Evolutionary conservation across 2,329 filamentous ascomycete genomes (phyloP).

Genomic region (Pleoardoris graminearum): DNA sequence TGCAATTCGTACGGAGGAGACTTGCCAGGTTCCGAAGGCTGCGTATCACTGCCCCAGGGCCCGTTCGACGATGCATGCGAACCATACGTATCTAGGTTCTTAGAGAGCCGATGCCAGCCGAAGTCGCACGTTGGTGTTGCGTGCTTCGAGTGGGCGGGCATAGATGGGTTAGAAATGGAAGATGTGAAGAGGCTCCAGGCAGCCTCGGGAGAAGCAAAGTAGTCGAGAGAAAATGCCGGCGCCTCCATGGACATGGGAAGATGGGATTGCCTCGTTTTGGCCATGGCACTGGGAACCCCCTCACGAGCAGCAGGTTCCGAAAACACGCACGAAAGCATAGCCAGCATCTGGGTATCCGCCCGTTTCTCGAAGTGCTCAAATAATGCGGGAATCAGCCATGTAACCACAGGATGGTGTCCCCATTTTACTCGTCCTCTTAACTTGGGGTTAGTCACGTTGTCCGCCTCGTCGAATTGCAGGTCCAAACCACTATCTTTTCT

Average conservation of each 20-base stretch:
- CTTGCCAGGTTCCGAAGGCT: constrained; percentile 47
- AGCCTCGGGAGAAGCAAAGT: constrained; percentile 49
- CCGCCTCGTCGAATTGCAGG: constrained; percentile 51
- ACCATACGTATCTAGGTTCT: constrained; percentile 47
- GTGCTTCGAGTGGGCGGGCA: constrained; percentile 36
- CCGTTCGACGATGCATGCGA: constrained; percentile 57
- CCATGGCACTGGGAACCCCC: constrained; percentile 44
- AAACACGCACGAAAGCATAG: constrained; percentile 66
- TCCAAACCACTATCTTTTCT: constrained; percentile 55
- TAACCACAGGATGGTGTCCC: constrained; percentile 61
- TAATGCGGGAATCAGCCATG: constrained; percentile 60
- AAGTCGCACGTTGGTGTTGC: constrained; percentile 37
- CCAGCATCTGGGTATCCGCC: constrained; percentile 67
- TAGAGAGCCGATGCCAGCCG: constrained; percentile 35
- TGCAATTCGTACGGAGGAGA: not conserved
- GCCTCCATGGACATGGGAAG: constrained; percentile 49
- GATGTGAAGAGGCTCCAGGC: constrained; percentile 50
- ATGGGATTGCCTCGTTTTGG: constrained; percentile 40
- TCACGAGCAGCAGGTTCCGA: constrained; percentile 52
- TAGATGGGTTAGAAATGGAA: constrained; percentile 40
- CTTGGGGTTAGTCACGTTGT: constrained; percentile 44
- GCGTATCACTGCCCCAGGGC: constrained; percentile 49
- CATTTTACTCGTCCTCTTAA: constrained; percentile 56
- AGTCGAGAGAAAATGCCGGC: constrained; percentile 52
- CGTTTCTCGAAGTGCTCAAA: constrained; percentile 63